A percentile compares a stretch with the other conserved stretches of the same genome.
These are phyloP conservation scores for Pythium volutum DNA, from an alignment of 352 stramenopile genomes.

Conservation along the genomic window DNA sequence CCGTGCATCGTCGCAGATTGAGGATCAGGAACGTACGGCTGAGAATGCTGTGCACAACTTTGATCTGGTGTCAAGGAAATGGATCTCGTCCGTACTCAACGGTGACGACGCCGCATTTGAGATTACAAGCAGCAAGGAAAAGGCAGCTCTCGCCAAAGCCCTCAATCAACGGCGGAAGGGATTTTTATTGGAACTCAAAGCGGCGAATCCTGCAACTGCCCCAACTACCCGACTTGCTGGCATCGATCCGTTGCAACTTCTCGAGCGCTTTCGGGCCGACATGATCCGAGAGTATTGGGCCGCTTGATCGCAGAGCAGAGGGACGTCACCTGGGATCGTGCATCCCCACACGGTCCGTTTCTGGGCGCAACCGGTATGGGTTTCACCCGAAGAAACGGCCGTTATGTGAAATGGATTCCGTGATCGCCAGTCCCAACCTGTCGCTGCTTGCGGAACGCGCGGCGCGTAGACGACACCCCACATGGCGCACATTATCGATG, in stretches of 20 bases:
- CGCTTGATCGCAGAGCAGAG: background rate
- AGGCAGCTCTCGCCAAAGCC: constrained; percentile 24
- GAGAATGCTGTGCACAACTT: constrained; percentile 44
- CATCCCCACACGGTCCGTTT: background rate
- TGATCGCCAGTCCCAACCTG: background rate
- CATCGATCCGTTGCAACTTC: background rate
- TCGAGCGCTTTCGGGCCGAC: constrained; percentile 5
- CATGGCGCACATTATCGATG: constrained; percentile 27
- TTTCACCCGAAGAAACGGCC: background rate
- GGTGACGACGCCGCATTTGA: constrained; percentile 3
- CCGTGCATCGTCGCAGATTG: background rate
- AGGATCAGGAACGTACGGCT: constrained; percentile 32
- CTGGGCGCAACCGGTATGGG: background rate
- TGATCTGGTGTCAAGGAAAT: constrained; percentile 53
- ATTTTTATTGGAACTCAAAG: constrained; percentile 37
- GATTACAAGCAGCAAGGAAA: constrained; percentile 18
- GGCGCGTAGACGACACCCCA: background rate
- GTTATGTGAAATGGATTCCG: background rate
- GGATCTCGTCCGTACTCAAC: constrained; percentile 45
- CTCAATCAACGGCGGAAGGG: constrained; percentile 46
- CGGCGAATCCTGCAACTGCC: background rate
- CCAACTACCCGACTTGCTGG: background rate
- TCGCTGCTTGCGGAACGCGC: background rate
- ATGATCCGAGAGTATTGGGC: background rate
- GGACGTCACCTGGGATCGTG: background rate